Conservation (phyloP, 805 yeast genomes). For the Tetrapisispora fleetii region DNA sequence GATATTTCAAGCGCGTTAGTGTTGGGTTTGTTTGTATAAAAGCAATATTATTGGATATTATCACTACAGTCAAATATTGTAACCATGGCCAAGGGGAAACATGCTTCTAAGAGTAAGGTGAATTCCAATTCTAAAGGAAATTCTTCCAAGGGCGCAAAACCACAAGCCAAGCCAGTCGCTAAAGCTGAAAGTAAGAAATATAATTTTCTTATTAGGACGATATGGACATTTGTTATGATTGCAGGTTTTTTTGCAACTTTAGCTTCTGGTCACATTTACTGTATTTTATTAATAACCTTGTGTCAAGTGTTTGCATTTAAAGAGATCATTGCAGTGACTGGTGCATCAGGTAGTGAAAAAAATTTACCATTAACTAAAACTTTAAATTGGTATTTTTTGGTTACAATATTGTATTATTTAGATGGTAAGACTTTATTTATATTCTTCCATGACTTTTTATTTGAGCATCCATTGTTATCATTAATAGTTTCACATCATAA, state of each 20-base stretch:
- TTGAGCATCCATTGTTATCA: constrained; percentile 33
- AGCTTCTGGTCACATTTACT: constrained; percentile 77
- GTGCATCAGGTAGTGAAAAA: constrained; percentile 67
- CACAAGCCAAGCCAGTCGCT: background rate
- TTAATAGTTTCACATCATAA: constrained; percentile 69
- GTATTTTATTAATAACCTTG: constrained; percentile 58
- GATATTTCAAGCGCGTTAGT: background rate
- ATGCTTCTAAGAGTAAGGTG: background rate
- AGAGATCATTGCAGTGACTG: constrained; percentile 83
- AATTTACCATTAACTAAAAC: constrained; percentile 73
- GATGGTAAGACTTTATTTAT: constrained; percentile 77
- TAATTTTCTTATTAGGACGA: constrained; percentile 67
- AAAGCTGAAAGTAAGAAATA: constrained; percentile 16
- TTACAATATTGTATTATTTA: constrained; percentile 78
- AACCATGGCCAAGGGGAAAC: constrained; percentile 2
- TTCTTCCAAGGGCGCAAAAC: background rate
- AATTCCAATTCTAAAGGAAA: background rate
- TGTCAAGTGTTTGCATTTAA: constrained; percentile 79
- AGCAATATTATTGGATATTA: background rate
- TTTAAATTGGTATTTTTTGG: constrained; percentile 87
- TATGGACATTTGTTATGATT: constrained; percentile 93
- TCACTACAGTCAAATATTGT: background rate
- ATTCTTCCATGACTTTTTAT: constrained; percentile 44
- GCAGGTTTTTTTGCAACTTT: constrained; percentile 56
- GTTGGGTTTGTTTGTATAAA: background rate